Evolutionary conservation across 192 early-diverging fungal species (phyloP).

Genomic region (Coemansia sp.): DNA sequence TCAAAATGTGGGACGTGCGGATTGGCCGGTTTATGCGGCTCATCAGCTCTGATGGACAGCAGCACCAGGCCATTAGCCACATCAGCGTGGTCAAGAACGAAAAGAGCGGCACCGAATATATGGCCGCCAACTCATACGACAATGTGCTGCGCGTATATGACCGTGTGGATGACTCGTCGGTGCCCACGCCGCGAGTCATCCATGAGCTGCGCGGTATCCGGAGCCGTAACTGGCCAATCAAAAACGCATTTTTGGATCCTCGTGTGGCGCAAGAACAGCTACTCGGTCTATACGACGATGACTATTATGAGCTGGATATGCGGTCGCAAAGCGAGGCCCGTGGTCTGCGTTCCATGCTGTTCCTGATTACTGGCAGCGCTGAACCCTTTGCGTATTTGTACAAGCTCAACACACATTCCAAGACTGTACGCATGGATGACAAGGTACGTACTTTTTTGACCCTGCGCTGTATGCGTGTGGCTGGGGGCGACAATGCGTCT

Average conservation of each 20-base stretch:
- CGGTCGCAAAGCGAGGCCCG: conserved; percentile 50
- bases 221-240: conserved; percentile 96
- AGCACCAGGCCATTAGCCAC: conserved; percentile 44
- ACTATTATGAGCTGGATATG: conserved; percentile 53
- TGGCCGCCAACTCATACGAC: conserved; percentile 92
- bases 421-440: conserved; percentile 39
- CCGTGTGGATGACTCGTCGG: conserved; percentile 76
- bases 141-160: conserved; percentile 94
- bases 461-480: background rate
- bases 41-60: conserved; percentile 28
- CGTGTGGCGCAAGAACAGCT: conserved; percentile 48
- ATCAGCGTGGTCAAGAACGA: conserved; percentile 49
- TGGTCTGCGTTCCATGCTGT: conserved; percentile 49
- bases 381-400: conserved; percentile 70
- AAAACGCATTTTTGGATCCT: conserved; percentile 72
- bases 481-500: background rate
- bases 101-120: conserved; percentile 65
- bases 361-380: conserved; percentile 66
- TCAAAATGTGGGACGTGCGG: conserved; percentile 93
- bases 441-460: conserved; percentile 32
- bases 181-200: conserved; percentile 64
- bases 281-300: conserved; percentile 45
- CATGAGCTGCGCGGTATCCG: conserved; percentile 88
- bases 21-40: conserved; percentile 58
- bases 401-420: conserved; percentile 44